phyloP scores from a whole-genome alignment of 768 basidiomycete species.

The Suillus decipiens region DNA sequence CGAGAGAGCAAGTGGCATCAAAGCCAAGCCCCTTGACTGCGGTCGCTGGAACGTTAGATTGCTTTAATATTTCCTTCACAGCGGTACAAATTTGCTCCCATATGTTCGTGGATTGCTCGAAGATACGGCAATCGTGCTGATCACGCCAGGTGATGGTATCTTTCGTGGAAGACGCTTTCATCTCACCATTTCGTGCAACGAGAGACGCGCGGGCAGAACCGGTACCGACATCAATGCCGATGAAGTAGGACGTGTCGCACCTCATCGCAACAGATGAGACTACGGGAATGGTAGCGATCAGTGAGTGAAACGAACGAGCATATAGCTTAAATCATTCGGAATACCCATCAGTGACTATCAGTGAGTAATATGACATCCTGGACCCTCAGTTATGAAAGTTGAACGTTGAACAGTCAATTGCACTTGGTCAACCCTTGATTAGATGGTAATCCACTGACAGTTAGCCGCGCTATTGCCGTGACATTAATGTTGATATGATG shows the following conservation, averaged over 20 bases:
- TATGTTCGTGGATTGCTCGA: conserved; percentile 91
- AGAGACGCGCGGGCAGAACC: conserved; percentile 91
- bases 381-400: not conserved
- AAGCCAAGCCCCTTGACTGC: conserved; percentile 88
- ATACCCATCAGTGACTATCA: conserved; percentile 1
- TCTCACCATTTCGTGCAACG: conserved; percentile 63
- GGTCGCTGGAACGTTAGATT: conserved; percentile 54
- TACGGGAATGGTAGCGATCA: conserved; percentile 6
- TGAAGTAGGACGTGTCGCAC: conserved; percentile 48
- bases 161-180: conserved; percentile 79
- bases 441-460: not conserved
- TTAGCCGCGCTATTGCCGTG: not conserved
- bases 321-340: not conserved
- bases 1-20: conserved; percentile 96
- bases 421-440: not conserved
- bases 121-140: conserved; percentile 83
- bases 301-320: conserved; percentile 4
- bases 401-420: not conserved
- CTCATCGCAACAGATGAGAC: conserved; percentile 32
- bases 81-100: conserved; percentile 71
- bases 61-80: conserved; percentile 61
- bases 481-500: not conserved
- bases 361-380: conserved; percentile 12
- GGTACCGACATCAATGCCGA: conserved; percentile 88
- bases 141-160: conserved; percentile 88